Conservation (phyloP, 225 moss, liverwort and hornwort species). For the Bryum argenteum region DNA sequence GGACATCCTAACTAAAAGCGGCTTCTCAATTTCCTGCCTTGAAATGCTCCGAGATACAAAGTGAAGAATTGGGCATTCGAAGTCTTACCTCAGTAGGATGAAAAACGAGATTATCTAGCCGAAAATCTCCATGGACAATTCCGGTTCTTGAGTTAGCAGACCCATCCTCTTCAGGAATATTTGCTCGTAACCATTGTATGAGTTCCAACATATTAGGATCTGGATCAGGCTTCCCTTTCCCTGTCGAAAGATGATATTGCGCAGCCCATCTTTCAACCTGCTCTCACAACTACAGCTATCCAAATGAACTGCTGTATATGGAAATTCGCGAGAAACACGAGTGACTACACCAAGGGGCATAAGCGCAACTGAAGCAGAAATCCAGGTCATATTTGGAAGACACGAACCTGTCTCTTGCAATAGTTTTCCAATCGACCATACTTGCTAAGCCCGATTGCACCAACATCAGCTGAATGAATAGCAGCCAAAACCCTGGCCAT, state of each 20-base stretch:
- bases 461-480: constrained; percentile 81
- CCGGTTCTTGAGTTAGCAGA: constrained; percentile 61
- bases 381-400: constrained; percentile 17
- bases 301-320: constrained; percentile 19
- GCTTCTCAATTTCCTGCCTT: neutral
- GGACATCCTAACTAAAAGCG: neutral
- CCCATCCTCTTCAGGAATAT: constrained; percentile 84
- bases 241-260: constrained; percentile 82
- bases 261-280: constrained; percentile 93
- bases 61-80: neutral
- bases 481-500: constrained; percentile 82
- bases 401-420: constrained; percentile 84
- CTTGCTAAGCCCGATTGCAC: constrained; percentile 75
- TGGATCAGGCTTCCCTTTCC: constrained; percentile 75
- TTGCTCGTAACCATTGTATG: constrained; percentile 78
- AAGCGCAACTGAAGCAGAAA: constrained; percentile 1
- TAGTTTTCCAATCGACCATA: constrained; percentile 88
- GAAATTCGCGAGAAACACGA: neutral
- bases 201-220: constrained; percentile 75
- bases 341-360: neutral
- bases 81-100: constrained; percentile 77
- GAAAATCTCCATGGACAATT: constrained; percentile 93
- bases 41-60: constrained; percentile 10
- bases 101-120: constrained; percentile 89
- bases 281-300: constrained; percentile 33